Evolutionary conservation across 2,329 filamentous ascomycete species (phyloP).

Genomic region (Colletotrichum eremochloae): DNA sequence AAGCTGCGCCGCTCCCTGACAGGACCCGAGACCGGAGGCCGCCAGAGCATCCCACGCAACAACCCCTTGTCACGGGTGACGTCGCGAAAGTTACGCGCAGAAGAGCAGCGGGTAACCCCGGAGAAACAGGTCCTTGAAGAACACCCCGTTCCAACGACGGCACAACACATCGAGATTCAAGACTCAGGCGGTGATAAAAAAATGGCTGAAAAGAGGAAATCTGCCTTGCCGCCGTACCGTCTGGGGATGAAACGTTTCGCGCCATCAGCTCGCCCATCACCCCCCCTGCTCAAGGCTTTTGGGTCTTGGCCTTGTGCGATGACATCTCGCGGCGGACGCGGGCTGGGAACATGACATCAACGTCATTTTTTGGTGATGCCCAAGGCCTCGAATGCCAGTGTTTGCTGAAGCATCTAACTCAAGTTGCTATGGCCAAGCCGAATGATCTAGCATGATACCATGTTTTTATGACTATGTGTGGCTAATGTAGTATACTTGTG

Average conservation of each 20-base stretch:
- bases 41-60: background rate
- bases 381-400: no score
- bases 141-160: background rate
- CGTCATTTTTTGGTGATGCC: no score
- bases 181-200: background rate
- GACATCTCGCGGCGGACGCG: no score
- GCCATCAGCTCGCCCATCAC: background rate
- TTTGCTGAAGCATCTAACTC: no score
- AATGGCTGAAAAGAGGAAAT: background rate
- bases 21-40: background rate
- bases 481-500: no score
- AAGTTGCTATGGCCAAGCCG: no score
- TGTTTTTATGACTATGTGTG: no score
- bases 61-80: background rate
- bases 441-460: no score
- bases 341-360: no score
- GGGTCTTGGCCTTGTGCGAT: background rate
- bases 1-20: constrained; percentile 1
- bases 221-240: background rate
- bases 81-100: background rate
- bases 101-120: background rate
- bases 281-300: background rate
- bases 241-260: background rate
- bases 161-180: background rate
- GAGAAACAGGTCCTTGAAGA: background rate